A percentile compares a stretch with the other conserved stretches of the same genome.
These are phyloP conservation scores for Carpinus fangiana DNA, from an alignment of 306 rosid species.

Conservation along the genomic window DNA sequence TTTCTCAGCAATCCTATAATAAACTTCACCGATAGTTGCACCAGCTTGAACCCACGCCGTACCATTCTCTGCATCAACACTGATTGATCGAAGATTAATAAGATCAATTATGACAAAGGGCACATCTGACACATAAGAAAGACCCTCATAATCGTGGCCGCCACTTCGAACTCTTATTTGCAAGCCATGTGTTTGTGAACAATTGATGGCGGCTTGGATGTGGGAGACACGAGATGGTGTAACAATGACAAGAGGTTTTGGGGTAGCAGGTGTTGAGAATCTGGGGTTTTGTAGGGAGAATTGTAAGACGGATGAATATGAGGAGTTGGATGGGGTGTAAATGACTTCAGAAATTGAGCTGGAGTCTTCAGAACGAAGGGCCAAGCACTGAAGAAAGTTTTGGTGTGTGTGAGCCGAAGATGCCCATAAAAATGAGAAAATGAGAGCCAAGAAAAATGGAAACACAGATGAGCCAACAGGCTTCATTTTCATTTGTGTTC, in stretches of 20 bases:
- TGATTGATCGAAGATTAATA: slow-evolving; percentile 4
- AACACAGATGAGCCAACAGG: neutral
- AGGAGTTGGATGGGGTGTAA: slow-evolving; percentile 13
- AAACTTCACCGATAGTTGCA: slow-evolving; percentile 23
- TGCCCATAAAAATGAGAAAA: slow-evolving; percentile 13
- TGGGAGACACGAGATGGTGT: slow-evolving; percentile 16
- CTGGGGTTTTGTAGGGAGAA: slow-evolving; percentile 10
- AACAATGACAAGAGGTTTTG: slow-evolving; percentile 19
- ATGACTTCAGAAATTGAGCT: slow-evolving; percentile 8
- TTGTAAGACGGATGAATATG: slow-evolving; percentile 2
- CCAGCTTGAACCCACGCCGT: slow-evolving; percentile 32
- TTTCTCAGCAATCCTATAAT: slow-evolving; percentile 19
- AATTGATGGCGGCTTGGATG: slow-evolving; percentile 16
- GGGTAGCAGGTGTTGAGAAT: neutral
- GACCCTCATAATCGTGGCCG: slow-evolving; percentile 33
- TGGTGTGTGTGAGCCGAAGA: slow-evolving; percentile 21
- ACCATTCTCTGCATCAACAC: neutral
- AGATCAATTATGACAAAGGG: slow-evolving; percentile 9
- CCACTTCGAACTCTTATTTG: slow-evolving; percentile 25
- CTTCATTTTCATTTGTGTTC: slow-evolving; percentile 13
- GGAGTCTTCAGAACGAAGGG: neutral
- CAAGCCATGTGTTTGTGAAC: slow-evolving; percentile 2
- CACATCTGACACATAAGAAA: slow-evolving; percentile 24
- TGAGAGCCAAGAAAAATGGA: neutral
- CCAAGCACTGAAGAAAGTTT: slow-evolving; percentile 23